Conservation (phyloP, 2,329 filamentous ascomycete species). For the Venturia aucupariae region DNA sequence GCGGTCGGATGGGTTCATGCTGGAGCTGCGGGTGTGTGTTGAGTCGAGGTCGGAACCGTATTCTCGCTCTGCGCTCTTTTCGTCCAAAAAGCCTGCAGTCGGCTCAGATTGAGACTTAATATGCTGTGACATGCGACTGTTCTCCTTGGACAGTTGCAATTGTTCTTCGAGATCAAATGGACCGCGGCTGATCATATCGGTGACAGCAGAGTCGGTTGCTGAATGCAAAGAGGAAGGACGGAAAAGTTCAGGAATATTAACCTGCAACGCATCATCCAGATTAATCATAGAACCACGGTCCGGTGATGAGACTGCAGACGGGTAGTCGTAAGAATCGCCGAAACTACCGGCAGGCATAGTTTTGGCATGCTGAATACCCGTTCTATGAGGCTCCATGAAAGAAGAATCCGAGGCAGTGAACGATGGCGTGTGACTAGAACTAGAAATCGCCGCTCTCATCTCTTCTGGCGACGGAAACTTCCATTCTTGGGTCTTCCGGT, state of each 20-base stretch:
- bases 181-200: slow-evolving; percentile 35
- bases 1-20: slow-evolving; percentile 12
- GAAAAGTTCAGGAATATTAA: slow-evolving; percentile 28
- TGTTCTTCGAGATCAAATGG: slow-evolving; percentile 43
- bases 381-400: slow-evolving; percentile 23
- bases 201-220: slow-evolving; percentile 24
- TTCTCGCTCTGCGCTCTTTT: background rate
- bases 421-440: slow-evolving; percentile 22
- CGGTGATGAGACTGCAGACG: slow-evolving; percentile 26
- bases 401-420: background rate
- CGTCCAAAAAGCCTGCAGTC: slow-evolving; percentile 18
- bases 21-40: slow-evolving; percentile 12
- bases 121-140: slow-evolving; percentile 30
- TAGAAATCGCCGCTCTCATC: slow-evolving; percentile 22
- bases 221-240: slow-evolving; percentile 35
- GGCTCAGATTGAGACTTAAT: slow-evolving; percentile 33
- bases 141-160: slow-evolving; percentile 28
- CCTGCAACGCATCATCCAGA: slow-evolving; percentile 28
- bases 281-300: slow-evolving; percentile 38
- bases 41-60: slow-evolving; percentile 12
- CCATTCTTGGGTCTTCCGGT: slow-evolving; percentile 12
- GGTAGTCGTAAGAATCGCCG: slow-evolving; percentile 22
- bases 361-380: slow-evolving; percentile 31
- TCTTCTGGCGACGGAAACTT: slow-evolving; percentile 14
- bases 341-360: slow-evolving; percentile 31